Base-by-base conservation (phyloP, 176 grass and related monocot species). In the Bothriochloa decipiens region DNA sequence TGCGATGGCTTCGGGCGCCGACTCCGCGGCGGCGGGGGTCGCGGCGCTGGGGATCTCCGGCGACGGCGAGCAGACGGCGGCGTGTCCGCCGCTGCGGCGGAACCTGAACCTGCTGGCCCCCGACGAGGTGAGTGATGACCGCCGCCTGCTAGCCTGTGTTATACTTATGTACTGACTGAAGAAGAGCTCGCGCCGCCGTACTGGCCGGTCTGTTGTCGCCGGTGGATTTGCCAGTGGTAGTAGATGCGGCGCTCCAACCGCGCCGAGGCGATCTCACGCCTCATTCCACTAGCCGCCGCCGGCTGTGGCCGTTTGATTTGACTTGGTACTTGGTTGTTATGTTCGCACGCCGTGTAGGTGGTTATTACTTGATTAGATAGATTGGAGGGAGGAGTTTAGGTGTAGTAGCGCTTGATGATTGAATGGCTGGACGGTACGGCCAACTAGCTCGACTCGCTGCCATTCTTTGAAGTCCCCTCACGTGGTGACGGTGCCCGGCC, bases 51-150 rank as follows among this genome's bases (percentile, higher is more conserved):
- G 46, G 76, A 76, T 87, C 81, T 76, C 84, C 53, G 70, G 11
- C 18, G 82, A 23, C 28, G 73, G 47, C 7, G 70, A 86, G 6
- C 90, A 82, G 84, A 68, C 84, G 6, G 42, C 36, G 26, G 69
- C 74, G 4, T 82, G 40, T 70, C 63, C 84, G 1, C n/a, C 60
- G 46, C 87, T 94, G n/a, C 82, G 52, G 27, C 83, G 68, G 75
- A 92, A 90, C 74, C 85, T 90, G 7, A 42, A 0, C 0, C 22
- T 92, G 72, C 87, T 94, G 70, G 75, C 85, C 5, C 18, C 72
- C 13, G 65, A 90, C 13, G 85, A 94, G 92, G 92, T 94, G 29
- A 73, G 1, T 41, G 40, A 41, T 9, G 40, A 8, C 40, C 1
- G 39, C 49, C 27, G 8, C 9, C 57, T 60, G 57, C 57, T 60